Evolutionary conservation across 2,329 filamentous ascomycete species (phyloP).

Genomic region (Calonectria multiphialidica): DNA sequence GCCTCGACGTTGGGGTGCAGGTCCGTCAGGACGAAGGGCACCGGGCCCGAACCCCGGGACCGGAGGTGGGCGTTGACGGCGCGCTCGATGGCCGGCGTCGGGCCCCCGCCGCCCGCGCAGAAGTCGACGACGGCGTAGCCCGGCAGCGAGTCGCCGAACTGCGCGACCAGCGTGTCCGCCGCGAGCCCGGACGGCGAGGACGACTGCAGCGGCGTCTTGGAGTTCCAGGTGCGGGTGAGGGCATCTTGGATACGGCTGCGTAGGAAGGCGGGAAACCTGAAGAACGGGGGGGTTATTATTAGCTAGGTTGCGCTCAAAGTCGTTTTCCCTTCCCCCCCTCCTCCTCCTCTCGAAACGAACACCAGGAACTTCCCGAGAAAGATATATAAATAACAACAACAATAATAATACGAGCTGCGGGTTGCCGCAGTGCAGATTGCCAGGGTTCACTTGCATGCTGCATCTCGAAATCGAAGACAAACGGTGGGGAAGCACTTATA

Average conservation of each 20-base stretch:
- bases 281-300: not conserved
- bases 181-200: conserved; percentile 71
- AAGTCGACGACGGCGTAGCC: conserved; percentile 79
- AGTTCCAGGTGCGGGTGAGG: conserved; percentile 73
- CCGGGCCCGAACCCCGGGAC: conserved; percentile 44
- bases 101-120: conserved; percentile 80
- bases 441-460: not conserved
- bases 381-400: too few species aligned
- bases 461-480: not conserved
- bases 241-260: conserved; percentile 74
- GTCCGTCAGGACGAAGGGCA: conserved; percentile 75
- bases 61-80: conserved; percentile 64
- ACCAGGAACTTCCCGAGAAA: too few species aligned
- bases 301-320: not conserved
- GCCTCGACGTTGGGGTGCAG: conserved; percentile 72
- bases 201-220: conserved; percentile 68
- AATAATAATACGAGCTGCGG: too few species aligned
- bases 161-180: conserved; percentile 65
- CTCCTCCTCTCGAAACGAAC: too few species aligned
- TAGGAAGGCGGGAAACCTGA: conserved; percentile 75
- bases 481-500: conserved; percentile 1
- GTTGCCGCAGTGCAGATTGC: not conserved
- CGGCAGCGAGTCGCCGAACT: conserved; percentile 60
- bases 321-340: too few species aligned
- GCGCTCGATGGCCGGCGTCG: conserved; percentile 73